Base-by-base conservation (phyloP, 495 filamentous ascomycete genomes). In the Penicillium desertorum region DNA sequence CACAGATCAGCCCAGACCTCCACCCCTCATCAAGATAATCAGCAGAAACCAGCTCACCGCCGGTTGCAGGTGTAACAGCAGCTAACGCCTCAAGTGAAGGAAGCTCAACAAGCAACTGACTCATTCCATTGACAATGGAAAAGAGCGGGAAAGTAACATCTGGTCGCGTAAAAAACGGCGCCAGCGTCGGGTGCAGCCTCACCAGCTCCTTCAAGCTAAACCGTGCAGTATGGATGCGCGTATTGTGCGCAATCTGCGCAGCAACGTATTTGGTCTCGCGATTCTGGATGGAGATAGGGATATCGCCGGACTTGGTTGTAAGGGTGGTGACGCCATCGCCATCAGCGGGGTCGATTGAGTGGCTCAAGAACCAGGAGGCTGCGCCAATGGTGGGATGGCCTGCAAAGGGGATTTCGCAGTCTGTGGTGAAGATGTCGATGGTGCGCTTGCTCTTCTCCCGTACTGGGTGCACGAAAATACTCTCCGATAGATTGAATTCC, bases 401-500 rank as follows among this genome's bases (percentile, higher is more conserved):
- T 0, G 89, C 88, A 61, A 91, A 92, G 3, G 86, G 83, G 14
- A 92, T 66, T 64, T 92, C 88, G 11, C 59, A 59, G 27, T 76
- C 67, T 16, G 76, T 68, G 27, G 83, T 86, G 77, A 90, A 91
- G 72, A 91, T 93, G 70, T 90, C 84, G 64, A 91, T 83, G n/a
- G 67, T 67, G 36, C 74, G 68, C 32, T 68, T 69, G 25, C 22
- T 42, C 12, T 53, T 36, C 5, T 63, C 60, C 4, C 25, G 51
- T 3, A 48, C 57, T 20, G 68, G 65, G 60, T 91, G 83, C 14
- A 94, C 71, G 71, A 93, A 96, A 51, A 92, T 87, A 1, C 86
- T 92, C 65, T 94, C 90, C 4, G 88, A 91, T 61, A 91, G 79
- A 60, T 93, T 93, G 85, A 94, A 94, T 71, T 96, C 91, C 30